A percentile compares a stretch with the other conserved stretches of the same genome.
These are phyloP conservation scores for Neurospora sp. DNA, from an alignment of 495 filamentous ascomycete genomes.

Conservation along the genomic window DNA sequence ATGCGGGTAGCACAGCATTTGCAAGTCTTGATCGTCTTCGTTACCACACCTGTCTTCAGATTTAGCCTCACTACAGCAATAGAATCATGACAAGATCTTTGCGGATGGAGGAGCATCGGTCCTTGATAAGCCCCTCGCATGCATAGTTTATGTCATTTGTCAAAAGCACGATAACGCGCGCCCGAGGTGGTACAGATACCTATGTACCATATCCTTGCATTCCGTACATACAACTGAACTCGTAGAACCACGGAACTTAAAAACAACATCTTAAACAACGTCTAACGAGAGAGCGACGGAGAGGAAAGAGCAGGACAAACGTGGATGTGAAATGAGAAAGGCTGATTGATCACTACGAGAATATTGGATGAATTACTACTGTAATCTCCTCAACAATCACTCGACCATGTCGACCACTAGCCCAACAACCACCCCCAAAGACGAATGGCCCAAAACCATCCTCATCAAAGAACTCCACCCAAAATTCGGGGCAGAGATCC, in stretches of 20 bases:
- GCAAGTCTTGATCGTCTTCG: neutral
- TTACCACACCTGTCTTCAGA: too few species aligned
- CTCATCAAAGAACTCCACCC: conserved; percentile 37
- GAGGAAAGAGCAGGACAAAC: neutral
- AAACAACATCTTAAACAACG: neutral
- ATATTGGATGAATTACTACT: neutral
- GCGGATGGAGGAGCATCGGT: neutral
- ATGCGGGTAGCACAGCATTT: neutral
- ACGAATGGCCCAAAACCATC: conserved; percentile 26
- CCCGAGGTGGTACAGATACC: neutral
- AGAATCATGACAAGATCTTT: neutral
- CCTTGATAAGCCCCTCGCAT: neutral
- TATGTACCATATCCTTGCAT: neutral
- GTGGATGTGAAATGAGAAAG: neutral
- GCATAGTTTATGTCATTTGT: neutral
- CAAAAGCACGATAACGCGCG: neutral
- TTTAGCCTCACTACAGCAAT: neutral
- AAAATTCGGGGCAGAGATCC: conserved; percentile 45
- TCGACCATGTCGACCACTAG: neutral
- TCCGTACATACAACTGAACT: neutral
- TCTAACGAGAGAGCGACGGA: neutral
- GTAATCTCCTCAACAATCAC: neutral
- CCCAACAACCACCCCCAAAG: conserved; percentile 7
- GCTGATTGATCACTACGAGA: neutral
- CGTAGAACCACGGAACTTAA: neutral